Percentiles rank a stretch among this genome's conserved stretches.
phyloP scores from a whole-genome alignment of 164 flowering plant genomes.

The Protea cynaroides region DNA sequence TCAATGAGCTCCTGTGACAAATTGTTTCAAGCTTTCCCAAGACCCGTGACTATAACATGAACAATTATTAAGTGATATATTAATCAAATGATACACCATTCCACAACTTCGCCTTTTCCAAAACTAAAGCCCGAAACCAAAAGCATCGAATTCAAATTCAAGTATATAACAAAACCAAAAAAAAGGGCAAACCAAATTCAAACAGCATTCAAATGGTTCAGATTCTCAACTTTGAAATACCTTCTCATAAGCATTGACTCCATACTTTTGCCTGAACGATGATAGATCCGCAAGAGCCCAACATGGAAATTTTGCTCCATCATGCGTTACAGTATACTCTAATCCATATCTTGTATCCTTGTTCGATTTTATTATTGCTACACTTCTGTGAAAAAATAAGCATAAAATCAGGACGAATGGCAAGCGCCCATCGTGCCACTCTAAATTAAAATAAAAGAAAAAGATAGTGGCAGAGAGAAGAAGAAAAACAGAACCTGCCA shows the following conservation, averaged over 20 bases:
- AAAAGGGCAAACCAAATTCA: neutral
- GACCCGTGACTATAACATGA: neutral
- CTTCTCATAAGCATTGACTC: slow-evolving; percentile 64
- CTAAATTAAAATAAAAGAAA: no score
- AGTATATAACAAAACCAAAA: neutral
- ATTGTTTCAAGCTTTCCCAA: neutral
- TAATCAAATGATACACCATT: neutral
- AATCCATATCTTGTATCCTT: slow-evolving; percentile 83
- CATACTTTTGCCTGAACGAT: slow-evolving; percentile 50
- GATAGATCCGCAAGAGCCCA: slow-evolving; percentile 65
- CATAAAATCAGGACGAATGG: no score
- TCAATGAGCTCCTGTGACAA: neutral
- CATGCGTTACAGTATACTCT: slow-evolving; percentile 86
- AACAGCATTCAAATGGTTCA: neutral
- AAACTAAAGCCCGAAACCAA: no score
- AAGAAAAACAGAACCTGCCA: slow-evolving; percentile 45
- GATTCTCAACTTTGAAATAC: slow-evolving; percentile 22
- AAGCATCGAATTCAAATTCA: no score
- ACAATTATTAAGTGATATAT: neutral
- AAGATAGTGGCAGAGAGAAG: no score
- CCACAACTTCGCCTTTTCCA: no score
- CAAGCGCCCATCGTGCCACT: no score
- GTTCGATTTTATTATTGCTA: slow-evolving; percentile 73
- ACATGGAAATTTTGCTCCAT: slow-evolving; percentile 85
- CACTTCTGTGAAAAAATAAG: slow-evolving; percentile 37